Evolutionary conservation across 2,329 filamentous ascomycete species (phyloP).

Genomic region (Calonectria montana): DNA sequence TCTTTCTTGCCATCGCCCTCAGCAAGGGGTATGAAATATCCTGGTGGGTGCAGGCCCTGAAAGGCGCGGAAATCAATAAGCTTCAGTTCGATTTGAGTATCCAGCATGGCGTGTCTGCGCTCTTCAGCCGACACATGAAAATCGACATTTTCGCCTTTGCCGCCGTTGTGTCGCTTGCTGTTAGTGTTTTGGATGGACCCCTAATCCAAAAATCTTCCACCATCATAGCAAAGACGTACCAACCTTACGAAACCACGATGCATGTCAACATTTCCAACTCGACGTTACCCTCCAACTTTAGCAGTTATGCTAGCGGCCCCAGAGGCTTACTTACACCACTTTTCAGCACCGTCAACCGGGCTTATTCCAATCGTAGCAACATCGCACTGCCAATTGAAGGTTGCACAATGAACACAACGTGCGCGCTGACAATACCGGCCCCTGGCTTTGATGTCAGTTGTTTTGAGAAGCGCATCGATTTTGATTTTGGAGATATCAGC

Average conservation of each 20-base stretch:
- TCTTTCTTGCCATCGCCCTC: neutral
- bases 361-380: neutral
- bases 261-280: neutral
- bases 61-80: conserved; percentile 5
- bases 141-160: conserved; percentile 7
- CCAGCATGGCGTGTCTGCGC: neutral
- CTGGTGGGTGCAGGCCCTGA: conserved; percentile 8
- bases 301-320: neutral
- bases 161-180: neutral
- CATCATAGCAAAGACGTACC: neutral
- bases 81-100: neutral
- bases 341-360: neutral
- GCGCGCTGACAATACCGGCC: neutral
- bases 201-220: conserved; percentile 7
- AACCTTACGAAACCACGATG: neutral
- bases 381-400: neutral
- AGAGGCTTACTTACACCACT: neutral
- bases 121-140: neutral
- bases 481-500: neutral
- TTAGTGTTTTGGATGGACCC: conserved; percentile 1
- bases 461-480: neutral
- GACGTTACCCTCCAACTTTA: neutral
- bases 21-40: conserved; percentile 4
- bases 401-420: neutral
- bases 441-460: neutral